Percentiles rank a stretch among this genome's conserved stretches.
Evolutionary conservation across 805 yeast genomes (phyloP).

Genomic region (Pichia exigua): DNA sequence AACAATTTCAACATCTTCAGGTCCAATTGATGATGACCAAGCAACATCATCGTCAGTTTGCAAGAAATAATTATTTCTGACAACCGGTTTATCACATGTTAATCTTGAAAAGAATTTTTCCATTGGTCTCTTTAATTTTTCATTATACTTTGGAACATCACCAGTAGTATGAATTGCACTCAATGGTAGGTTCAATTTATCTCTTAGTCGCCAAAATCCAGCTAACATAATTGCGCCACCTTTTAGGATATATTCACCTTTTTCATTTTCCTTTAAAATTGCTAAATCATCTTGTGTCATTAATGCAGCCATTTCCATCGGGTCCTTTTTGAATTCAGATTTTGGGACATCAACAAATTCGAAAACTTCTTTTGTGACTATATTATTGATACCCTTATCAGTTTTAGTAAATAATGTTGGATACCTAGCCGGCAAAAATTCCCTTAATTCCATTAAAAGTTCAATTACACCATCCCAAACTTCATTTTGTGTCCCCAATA

Average conservation of each 20-base stretch:
- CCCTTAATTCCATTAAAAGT: slow-evolving; percentile 43
- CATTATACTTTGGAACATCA: slow-evolving; percentile 58
- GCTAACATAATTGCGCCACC: slow-evolving; percentile 60
- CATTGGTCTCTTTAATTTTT: slow-evolving; percentile 54
- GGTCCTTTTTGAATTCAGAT: slow-evolving; percentile 39
- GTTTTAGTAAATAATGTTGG: slow-evolving; percentile 45
- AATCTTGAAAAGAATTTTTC: slow-evolving; percentile 54
- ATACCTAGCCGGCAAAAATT: slow-evolving; percentile 48
- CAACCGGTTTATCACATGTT: slow-evolving; percentile 55
- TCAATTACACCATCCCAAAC: slow-evolving; percentile 52
- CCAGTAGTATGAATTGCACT: slow-evolving; percentile 56
- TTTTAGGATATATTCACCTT: slow-evolving; percentile 49
- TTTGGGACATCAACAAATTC: slow-evolving; percentile 24
- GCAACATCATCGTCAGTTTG: slow-evolving; percentile 57
- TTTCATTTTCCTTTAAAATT: slow-evolving; percentile 50
- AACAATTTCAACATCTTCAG: slow-evolving; percentile 41
- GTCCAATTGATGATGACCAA: slow-evolving; percentile 60
- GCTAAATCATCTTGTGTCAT: slow-evolving; percentile 63
- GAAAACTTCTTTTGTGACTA: slow-evolving; percentile 47
- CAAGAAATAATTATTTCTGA: slow-evolving; percentile 56
- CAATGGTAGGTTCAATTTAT: slow-evolving; percentile 49
- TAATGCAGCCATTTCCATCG: slow-evolving; percentile 49
- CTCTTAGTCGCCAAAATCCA: slow-evolving; percentile 62
- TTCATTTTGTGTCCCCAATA: slow-evolving; percentile 43
- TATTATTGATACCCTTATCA: slow-evolving; percentile 39